Base-by-base conservation (phyloP, 805 yeast species). In the Wickerhamomyces rabaulensis region DNA sequence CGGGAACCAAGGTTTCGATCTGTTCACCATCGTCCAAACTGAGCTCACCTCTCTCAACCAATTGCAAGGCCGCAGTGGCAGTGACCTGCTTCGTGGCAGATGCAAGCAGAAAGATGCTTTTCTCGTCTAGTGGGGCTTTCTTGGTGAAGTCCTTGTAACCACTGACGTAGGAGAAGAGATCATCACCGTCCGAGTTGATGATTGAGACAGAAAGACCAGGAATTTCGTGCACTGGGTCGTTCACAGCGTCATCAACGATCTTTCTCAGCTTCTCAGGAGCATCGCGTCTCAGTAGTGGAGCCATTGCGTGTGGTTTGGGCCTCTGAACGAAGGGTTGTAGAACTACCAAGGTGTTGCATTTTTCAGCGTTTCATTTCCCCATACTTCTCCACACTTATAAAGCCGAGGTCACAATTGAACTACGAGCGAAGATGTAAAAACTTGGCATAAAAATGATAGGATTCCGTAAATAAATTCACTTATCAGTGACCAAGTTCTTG, bases 1-100 rank as follows among this genome's bases (percentile, higher is more conserved):
- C 66, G 10, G 72, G 71, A 3, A 62, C 44, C 25, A 62, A 51
- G 7, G 54, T 39, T 38, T 64, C 65, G 19, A 65, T 56, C 25
- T 61, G 63, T 6, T 58, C 68, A n/a, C 52, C 43, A 40, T 65
- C 65, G 42, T 67, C 66, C n/a, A 65, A 51, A 4, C 46, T 52
- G 25, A 68, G 41, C 20, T 50, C 37, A 0, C 70, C 71, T 36
- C 54, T 53, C 26, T 69, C 74, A 22, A 63, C 61, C 26, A 65
- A 49, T 43, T 65, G 70, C 26, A 69, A 48, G 2, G 54, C 47
- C 1, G 66, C 69, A 31, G 62, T 57, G 0, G 62, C 52, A 8
- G 65, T 59, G 9, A 65, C 45, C 16, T 62, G 42, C 49, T 68
- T 68, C 6, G 72, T 62, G 33, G 65, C 57, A 8, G 67, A 62